Conservation (phyloP, 208 protist species). For the Leishmania lainsoni region DNA sequence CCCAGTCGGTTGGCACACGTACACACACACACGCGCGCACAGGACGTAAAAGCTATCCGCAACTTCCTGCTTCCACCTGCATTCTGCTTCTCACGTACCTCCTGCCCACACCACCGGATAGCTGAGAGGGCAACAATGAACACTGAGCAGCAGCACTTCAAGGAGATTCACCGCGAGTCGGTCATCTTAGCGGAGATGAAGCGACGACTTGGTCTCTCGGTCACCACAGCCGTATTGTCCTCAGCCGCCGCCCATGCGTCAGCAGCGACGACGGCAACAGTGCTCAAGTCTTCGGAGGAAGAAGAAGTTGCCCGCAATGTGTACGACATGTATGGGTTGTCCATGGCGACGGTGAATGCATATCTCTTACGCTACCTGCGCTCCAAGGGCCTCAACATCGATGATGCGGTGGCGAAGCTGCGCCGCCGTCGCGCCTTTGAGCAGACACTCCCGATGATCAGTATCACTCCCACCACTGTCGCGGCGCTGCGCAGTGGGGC, state of each 20-base stretch:
- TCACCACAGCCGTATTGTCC: not conserved
- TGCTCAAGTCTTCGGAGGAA: conserved; percentile 16
- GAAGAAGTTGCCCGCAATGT: conserved; percentile 9
- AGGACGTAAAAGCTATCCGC: not conserved
- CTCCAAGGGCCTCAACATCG: conserved; percentile 43
- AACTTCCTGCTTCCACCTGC: not conserved
- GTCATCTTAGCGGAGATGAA: conserved; percentile 43
- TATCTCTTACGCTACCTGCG: conserved; percentile 69
- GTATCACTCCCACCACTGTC: conserved; percentile 52
- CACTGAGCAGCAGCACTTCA: conserved; percentile 25
- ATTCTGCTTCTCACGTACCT: not conserved
- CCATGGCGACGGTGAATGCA: conserved; percentile 40
- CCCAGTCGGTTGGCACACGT: not conserved
- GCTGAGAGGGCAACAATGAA: conserved; percentile 11
- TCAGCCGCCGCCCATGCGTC: conserved; percentile 5
- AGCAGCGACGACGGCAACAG: not conserved
- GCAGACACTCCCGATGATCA: conserved; percentile 52
- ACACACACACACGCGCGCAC: not conserved
- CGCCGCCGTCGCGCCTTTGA: conserved; percentile 67
- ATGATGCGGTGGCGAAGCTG: conserved; percentile 58
- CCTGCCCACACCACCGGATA: not conserved
- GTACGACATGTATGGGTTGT: conserved; percentile 22
- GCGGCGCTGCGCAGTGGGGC: conserved; percentile 54
- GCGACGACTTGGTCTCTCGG: conserved; percentile 27
- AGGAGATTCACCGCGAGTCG: conserved; percentile 35